These are phyloP conservation scores for Penicillium thymicola DNA, from an alignment of 2,329 filamentous ascomycete genomes.

Conservation along the genomic window DNA sequence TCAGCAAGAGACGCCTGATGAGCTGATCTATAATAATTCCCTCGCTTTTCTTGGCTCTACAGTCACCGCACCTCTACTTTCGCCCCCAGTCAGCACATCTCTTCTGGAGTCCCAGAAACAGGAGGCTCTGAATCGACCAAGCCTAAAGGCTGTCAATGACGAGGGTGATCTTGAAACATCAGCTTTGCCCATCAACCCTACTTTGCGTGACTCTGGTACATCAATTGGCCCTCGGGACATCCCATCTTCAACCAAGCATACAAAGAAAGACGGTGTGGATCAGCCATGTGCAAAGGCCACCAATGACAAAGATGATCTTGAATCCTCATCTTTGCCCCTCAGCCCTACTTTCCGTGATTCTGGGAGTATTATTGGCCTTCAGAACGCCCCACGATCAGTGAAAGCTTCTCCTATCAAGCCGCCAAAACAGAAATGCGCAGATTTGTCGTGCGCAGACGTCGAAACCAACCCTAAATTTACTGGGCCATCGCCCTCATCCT, in stretches of 20 bases:
- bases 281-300: not conserved
- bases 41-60: not conserved
- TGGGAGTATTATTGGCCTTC: not conserved
- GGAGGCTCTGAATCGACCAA: not conserved
- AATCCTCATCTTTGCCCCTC: not conserved
- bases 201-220: not conserved
- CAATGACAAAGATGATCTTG: not conserved
- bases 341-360: not conserved
- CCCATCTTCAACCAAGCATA: not conserved
- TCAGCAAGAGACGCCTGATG: not conserved
- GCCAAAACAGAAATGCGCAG: not conserved
- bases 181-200: conserved; percentile 4
- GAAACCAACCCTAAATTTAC: not conserved
- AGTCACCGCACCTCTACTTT: not conserved
- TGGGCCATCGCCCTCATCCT: not conserved
- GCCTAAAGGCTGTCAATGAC: not conserved
- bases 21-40: not conserved
- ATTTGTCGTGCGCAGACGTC: not conserved
- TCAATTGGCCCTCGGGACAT: not conserved
- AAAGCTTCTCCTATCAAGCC: not conserved
- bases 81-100: not conserved
- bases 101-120: not conserved
- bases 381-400: not conserved
- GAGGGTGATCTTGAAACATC: not conserved
- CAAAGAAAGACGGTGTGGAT: not conserved